Base-by-base conservation (phyloP, 2,329 filamentous ascomycete genomes). In the Fusarium lateritium region DNA sequence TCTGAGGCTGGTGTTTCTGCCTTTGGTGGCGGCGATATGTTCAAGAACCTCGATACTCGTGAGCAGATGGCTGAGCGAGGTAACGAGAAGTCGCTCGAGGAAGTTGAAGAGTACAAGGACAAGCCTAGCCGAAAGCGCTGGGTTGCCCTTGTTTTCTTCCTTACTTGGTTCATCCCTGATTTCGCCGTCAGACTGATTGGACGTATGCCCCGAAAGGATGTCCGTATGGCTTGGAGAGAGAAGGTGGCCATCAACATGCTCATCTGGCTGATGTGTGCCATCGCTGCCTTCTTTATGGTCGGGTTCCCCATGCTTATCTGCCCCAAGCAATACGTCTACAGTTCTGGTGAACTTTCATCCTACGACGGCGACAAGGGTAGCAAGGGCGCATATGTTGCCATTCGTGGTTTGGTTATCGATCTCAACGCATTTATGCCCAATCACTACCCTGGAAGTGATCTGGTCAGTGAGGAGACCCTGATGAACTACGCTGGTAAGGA, bases 201-300 rank as follows among this genome's bases (percentile, higher is more conserved):
- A 22, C 87, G 92, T 52, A 98, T 98, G 91, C 88, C 92, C 62
- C 92, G 96, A 65, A 97, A 97, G 77, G 96, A 99, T 78, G 89
- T 99, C 10, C 92, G 94, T 24, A 86, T 92, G 78, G 96, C 96
- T 1, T 99, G 96, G 96, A 88, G 96, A 76, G 96, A 99, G 79
- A 99, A 99, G 85, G 79, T 99, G 62, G 95, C 96, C 55, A 99
- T 99, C 86, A 99, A 99, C 83, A 85, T 99, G 79, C 87, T 98
- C 76, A 99, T 99, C 77, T 99, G 97, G 96, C 83, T 95, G 59
- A 88, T 87, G 77, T 98, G 95, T 81, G 83, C 82, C 17, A 80
- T 92, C 49, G 89, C 93, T 28, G 87, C 92, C 57, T 99, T 99
- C 84, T 92, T 99, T 84, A 94, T 98, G 75, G 86, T 98, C 64